Evolutionary conservation across 2,329 filamentous ascomycete species (phyloP).

Genomic region (Cytospora chrysosperma): DNA sequence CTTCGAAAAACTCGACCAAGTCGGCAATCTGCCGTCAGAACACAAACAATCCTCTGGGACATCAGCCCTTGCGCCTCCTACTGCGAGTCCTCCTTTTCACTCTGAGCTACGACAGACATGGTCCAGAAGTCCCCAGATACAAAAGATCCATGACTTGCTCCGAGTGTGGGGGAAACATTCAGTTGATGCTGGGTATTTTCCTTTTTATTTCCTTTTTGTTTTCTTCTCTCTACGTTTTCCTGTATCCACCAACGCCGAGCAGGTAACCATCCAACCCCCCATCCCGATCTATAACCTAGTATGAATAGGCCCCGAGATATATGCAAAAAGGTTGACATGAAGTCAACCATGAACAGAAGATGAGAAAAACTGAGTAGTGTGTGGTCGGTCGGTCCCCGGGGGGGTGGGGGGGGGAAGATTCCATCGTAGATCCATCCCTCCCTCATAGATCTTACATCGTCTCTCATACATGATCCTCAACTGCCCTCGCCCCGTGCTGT

Average conservation of each 20-base stretch:
- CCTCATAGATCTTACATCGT: constrained; percentile 16
- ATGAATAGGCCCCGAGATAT: constrained; percentile 8
- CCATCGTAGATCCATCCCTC: not conserved
- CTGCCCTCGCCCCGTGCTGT: not conserved
- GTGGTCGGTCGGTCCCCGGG: no score
- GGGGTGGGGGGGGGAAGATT: not conserved
- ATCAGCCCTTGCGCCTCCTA: no score
- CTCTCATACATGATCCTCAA: not conserved
- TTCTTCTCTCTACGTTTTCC: no score
- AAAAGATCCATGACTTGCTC: not conserved
- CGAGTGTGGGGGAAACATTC: no score
- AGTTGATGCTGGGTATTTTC: not conserved
- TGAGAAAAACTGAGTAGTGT: constrained; percentile 11
- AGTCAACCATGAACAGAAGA: not conserved
- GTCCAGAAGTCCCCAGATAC: no score
- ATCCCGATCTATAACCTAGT: constrained; percentile 8
- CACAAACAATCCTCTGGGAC: no score
- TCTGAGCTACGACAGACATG: no score
- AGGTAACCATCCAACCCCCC: not conserved
- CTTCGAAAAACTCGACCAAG: no score
- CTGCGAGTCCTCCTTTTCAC: no score
- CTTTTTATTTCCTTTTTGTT: not conserved
- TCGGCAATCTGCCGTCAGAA: no score
- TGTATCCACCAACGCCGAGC: constrained; percentile 7
- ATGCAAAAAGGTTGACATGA: constrained; percentile 3